Base-by-base conservation (phyloP, 2,329 filamentous ascomycete genomes). In the Arthrobotrys megalospora region DNA sequence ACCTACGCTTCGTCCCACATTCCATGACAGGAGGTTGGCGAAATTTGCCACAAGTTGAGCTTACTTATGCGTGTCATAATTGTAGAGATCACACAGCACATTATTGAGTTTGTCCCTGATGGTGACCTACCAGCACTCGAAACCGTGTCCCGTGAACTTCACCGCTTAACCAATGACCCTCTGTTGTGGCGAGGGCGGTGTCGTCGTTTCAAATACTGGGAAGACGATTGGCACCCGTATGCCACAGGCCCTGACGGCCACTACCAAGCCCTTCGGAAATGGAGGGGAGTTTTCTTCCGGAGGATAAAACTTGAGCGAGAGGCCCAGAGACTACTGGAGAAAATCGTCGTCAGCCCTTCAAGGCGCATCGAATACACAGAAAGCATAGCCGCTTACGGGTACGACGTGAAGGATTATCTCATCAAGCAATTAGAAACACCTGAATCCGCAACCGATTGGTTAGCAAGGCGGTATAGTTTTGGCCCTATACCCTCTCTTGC, bases 351-450 rank as follows among this genome's bases (percentile, higher is more conserved):
- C n/a, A 90, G 89, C 36, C 92, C 93, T 83, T 88, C 90, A 41
- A 87, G 89, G 67, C 90, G 94, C 19, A 88, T 93, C 71, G 87
- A 88, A 69, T 90, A 91, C 82, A 90, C 93, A 79, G 89, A 92
- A 81, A 85, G 88, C 63, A 92, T 98, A 79, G 90, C 92, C 66
- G 85, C 87, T 32, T 87, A 91, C 82, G 94, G 94, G 0, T 95
- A 94, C 82, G 94, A 98, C 85, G 92, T 91, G 53, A 97, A 97
- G 83, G 94, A 97, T 83, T 91, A 90, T 68, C 87, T 98, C 60
- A 82, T 94, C 77, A 86, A 88, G 69, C 90, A 97, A 82, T 89
- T 88, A 77, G 86, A 86, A 10, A 87, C 88, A 38, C 85, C 87
- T 14, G 88, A 91, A 11, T 86, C 89, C 47, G 87, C 86, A 3